A percentile compares a stretch with the other conserved stretches of the same genome.
These are phyloP conservation scores for Xylaria multiplex DNA, from an alignment of 2,329 filamentous ascomycete genomes.

Conservation along the genomic window DNA sequence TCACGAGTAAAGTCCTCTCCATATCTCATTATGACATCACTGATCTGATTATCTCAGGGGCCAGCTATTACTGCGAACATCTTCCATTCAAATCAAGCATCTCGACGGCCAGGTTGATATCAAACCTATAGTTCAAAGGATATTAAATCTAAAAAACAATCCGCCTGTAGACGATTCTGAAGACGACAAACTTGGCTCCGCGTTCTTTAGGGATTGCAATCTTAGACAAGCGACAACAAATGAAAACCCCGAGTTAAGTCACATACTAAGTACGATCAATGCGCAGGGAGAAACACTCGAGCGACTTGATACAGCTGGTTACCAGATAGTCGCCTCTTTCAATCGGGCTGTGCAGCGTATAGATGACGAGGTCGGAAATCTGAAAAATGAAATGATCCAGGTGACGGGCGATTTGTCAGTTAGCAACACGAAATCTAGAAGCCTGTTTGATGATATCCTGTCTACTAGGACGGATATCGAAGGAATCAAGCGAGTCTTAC, in stretches of 20 bases:
- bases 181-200: not conserved
- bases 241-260: constrained; percentile 40
- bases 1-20: constrained; percentile 48
- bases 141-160: constrained; percentile 48
- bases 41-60: constrained; percentile 44
- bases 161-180: constrained; percentile 7
- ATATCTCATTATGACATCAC: not conserved
- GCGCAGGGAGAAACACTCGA: constrained; percentile 51
- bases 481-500: constrained; percentile 32
- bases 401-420: constrained; percentile 43
- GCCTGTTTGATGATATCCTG: constrained; percentile 43
- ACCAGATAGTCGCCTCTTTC: constrained; percentile 52
- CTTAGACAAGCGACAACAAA: constrained; percentile 17
- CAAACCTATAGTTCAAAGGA: constrained; percentile 49
- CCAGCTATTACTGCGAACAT: constrained; percentile 51
- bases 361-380: constrained; percentile 49
- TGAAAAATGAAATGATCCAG: constrained; percentile 46
- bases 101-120: constrained; percentile 31
- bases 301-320: constrained; percentile 52
- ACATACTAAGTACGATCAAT: constrained; percentile 51
- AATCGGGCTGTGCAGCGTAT: constrained; percentile 51
- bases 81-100: constrained; percentile 45
- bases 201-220: constrained; percentile 6
- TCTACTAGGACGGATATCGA: constrained; percentile 45
- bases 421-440: constrained; percentile 17